These are phyloP conservation scores for Pseudogymnoascus sp. DNA, from an alignment of 2,329 filamentous ascomycete genomes.

Conservation along the genomic window DNA sequence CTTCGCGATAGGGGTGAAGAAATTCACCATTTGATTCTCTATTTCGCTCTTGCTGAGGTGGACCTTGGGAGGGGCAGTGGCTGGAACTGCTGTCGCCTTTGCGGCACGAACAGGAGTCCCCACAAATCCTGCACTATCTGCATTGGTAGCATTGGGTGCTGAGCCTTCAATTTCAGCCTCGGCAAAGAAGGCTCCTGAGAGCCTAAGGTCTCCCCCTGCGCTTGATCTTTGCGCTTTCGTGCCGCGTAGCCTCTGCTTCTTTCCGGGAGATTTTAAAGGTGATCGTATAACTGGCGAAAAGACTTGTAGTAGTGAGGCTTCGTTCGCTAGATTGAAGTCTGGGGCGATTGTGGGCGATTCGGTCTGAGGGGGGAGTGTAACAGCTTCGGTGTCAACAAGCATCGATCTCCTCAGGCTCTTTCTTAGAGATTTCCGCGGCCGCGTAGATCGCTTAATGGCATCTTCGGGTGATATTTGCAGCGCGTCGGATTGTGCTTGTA, in stretches of 20 bases:
- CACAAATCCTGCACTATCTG: not conserved
- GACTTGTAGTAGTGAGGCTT: not conserved
- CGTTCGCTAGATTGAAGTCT: not conserved
- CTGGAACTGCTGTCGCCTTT: not conserved
- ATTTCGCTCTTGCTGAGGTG: constrained; percentile 5
- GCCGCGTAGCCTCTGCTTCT: not conserved
- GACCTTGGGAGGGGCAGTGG: constrained; percentile 3
- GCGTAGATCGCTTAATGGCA: not conserved
- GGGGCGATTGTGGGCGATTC: not conserved
- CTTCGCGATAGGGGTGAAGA: constrained; percentile 7
- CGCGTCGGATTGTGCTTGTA: not conserved
- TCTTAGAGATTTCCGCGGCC: constrained; percentile 20
- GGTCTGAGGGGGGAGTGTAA: not conserved
- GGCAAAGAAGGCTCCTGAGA: constrained; percentile 5
- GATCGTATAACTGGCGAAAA: not conserved
- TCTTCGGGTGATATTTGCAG: not conserved
- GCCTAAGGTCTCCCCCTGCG: not conserved
- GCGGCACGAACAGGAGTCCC: constrained; percentile 4
- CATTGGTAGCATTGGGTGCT: not conserved
- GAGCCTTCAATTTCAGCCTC: not conserved
- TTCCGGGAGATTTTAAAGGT: not conserved
- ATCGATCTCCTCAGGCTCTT: constrained; percentile 16
- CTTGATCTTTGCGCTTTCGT: not conserved
- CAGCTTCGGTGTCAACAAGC: constrained; percentile 9
- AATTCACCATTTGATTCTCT: constrained; percentile 1